These are phyloP conservation scores for Rhodotorula paludigena DNA, from an alignment of 768 basidiomycete genomes.

Conservation along the genomic window DNA sequence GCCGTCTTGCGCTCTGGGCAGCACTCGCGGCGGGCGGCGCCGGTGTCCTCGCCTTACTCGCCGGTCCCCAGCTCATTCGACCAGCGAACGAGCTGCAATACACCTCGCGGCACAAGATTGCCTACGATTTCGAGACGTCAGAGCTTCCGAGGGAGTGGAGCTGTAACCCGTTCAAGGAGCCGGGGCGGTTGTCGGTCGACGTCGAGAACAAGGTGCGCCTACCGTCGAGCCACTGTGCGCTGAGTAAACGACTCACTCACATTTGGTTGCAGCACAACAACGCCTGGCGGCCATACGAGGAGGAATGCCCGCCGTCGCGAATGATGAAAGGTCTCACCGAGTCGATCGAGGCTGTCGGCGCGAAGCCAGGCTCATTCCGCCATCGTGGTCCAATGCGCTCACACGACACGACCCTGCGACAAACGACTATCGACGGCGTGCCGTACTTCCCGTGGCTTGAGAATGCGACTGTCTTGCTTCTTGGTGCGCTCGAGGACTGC, in stretches of 20 bases:
- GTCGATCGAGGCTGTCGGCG: slow-evolving; percentile 1
- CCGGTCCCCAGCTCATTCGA: neutral
- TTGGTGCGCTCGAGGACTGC: slow-evolving; percentile 4
- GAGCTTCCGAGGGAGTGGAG: slow-evolving; percentile 31
- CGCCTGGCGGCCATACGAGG: slow-evolving; percentile 36
- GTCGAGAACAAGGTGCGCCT: slow-evolving; percentile 12
- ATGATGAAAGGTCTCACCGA: slow-evolving; percentile 24
- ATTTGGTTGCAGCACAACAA: slow-evolving; percentile 12
- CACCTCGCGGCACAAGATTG: slow-evolving; percentile 20
- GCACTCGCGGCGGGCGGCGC: neutral
- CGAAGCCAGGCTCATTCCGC: neutral
- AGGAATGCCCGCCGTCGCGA: slow-evolving; percentile 23
- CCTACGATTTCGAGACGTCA: slow-evolving; percentile 28
- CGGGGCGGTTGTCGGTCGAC: slow-evolving; percentile 22
- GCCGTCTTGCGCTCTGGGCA: neutral
- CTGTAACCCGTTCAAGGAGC: slow-evolving; percentile 38
- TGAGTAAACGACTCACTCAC: too few species aligned
- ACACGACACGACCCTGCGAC: slow-evolving; percentile 15
- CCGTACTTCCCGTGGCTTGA: slow-evolving; percentile 28
- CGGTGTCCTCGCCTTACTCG: neutral
- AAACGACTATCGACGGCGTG: neutral
- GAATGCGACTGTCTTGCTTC: slow-evolving; percentile 30
- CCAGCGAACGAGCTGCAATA: slow-evolving; percentile 15
- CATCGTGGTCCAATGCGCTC: neutral
- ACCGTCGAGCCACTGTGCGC: neutral